Base-by-base conservation (phyloP, 1,284 basidiomycete species). In the Gymnopus androsaceus region DNA sequence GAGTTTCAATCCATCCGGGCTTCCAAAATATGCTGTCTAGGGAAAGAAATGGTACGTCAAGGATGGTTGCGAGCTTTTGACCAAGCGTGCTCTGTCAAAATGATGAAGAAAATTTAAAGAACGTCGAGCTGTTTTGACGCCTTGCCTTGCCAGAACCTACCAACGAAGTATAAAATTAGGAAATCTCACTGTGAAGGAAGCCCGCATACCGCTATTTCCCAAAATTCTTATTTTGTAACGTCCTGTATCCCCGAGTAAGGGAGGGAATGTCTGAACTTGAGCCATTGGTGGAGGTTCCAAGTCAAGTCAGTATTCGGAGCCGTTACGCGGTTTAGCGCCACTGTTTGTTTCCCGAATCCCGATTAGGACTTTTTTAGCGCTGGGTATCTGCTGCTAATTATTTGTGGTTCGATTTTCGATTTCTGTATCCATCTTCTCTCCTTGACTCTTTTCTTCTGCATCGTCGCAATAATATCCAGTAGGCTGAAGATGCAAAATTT, bases 11-110 rank as follows among this genome's bases (percentile, higher is more conserved):
- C 81, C 82, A 84, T 8, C 72, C 76, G 2, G 82, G 80, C 41
- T 75, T 59, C 79, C 80, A 84, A 54, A 69, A 74, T 7, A 82
- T 53, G 30, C 51, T 50, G 55, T 83, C 81, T 49, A 84, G 68
- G 5, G 74, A 56, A 31, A 82, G 72, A 49, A 68, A 69, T 1
- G 78, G 77, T n/a, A 82, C 55, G 11, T 70, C 67, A 11, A 87
- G 73, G 3, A 78, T 69, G 0, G 51, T 57, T 1, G 80, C 75
- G 4, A 87, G 75, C 49, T 75, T 72, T 9, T 61, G 58, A 0
- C 72, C 75, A 15, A 82, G 69, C 3, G 83, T 85, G 52, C 75
- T 78, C 83, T 86, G 25, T 31, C n/a, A 23, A 28, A 31, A 23
- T 33, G 15, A 30, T 17, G 9, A 30, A n/a, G 6, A 23, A 30